Conservation (phyloP, 768 basidiomycete genomes). For the Chalciporus sphaerocephalus region DNA sequence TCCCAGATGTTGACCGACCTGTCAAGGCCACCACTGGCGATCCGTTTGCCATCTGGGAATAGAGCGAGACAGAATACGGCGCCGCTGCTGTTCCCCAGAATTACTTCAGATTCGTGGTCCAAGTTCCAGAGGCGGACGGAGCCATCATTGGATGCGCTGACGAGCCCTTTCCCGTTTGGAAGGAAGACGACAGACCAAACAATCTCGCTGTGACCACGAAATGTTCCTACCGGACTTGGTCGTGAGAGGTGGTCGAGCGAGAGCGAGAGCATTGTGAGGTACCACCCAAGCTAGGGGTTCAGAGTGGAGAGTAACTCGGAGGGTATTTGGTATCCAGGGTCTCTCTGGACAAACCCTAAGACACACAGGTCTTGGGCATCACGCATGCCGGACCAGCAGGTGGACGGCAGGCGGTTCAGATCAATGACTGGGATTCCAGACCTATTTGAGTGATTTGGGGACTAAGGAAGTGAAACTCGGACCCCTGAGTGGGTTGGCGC, state of each 20-base stretch:
- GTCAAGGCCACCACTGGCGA: conserved; percentile 30
- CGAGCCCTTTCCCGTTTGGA: conserved; percentile 22
- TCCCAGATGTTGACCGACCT: conserved; percentile 31
- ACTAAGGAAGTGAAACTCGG: conserved; percentile 20
- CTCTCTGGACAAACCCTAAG: conserved; percentile 28
- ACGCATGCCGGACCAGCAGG: conserved; percentile 31
- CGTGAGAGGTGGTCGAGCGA: conserved; percentile 27
- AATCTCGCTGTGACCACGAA: conserved; percentile 26
- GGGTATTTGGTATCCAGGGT: conserved; percentile 24
- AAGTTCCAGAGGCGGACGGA: conserved; percentile 30
- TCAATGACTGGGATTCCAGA: conserved; percentile 32
- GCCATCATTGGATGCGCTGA: conserved; percentile 29
- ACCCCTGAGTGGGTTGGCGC: conserved; percentile 30
- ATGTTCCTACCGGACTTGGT: conserved; percentile 18
- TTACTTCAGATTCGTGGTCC: conserved; percentile 22
- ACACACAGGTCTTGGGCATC: conserved; percentile 27
- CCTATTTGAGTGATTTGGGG: conserved; percentile 27
- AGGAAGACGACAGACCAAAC: conserved; percentile 30
- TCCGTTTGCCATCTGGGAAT: conserved; percentile 24
- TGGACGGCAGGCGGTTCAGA: conserved; percentile 30
- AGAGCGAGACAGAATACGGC: conserved; percentile 25
- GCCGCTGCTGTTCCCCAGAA: conserved; percentile 20
- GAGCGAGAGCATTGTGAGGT: conserved; percentile 29
- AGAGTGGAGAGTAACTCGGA: conserved; percentile 21
- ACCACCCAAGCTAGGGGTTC: conserved; percentile 22